Evolutionary conservation across 1,139 yeast species (phyloP), one percentile per base, ranked within the genome.

Genomic region (Sugiyamaella xylanicola): DNA sequence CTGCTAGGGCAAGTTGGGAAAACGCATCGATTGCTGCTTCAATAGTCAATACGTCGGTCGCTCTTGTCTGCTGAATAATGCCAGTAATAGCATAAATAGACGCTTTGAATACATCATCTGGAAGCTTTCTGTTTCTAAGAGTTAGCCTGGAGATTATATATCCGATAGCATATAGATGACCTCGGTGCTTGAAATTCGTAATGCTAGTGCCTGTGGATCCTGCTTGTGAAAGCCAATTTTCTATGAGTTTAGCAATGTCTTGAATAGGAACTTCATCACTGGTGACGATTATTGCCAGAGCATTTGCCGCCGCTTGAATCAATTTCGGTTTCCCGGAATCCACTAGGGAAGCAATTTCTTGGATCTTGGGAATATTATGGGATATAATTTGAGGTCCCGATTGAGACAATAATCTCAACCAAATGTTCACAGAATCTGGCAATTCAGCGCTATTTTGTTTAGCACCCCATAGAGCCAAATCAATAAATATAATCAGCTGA

Each of bases 1-100:
- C 93, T 72, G 75, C 86, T 36, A 82, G 76, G 0, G 86, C 72
- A 16, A 88, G 63, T 63, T 87, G 87, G 4, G 81, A 73, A 3
- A 86, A 56, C 4, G 82, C 72, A 17, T 77, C 81, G 2, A 83
- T 64, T 0, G 81, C 75, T 0, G 72, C 65, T 59, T 69, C 65
- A 69, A 62, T 50, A 11, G 53, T 50, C 19, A 50, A 57, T 11
- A 45, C 48, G 13, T 48, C 46, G 2, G 48, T 35, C 16, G 53
- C 49, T 9, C 43, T 35, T 21, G 54, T 51, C 15, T 46, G 43
- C 25, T 37, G 27, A 69, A 55, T 29, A 5, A 45, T 27, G 13
- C 36, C 47, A 11, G 54, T 19, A 60, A 54, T 41, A 49, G 62
- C 13, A 4, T 48, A 21, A 19, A 45, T 16, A 15, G 54, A 43